phyloP scores from a whole-genome alignment of 768 basidiomycete species.

The Serendipita sp. region DNA sequence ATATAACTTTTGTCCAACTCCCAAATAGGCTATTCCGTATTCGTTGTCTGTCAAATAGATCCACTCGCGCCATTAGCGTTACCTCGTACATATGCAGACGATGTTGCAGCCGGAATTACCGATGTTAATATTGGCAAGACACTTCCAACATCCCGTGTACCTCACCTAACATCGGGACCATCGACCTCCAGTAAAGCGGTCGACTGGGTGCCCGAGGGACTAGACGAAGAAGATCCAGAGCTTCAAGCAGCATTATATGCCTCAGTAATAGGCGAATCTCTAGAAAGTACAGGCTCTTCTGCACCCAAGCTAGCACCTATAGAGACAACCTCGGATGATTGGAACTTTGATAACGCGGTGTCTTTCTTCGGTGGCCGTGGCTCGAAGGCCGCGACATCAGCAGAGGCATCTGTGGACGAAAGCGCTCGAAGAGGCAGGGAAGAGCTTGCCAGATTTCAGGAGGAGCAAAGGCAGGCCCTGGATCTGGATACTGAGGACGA shows the following conservation, averaged over 20 bases:
- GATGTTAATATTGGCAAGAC: constrained; percentile 24
- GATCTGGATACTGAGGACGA: neutral
- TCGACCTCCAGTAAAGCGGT: neutral
- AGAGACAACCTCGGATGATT: neutral
- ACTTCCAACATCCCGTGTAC: constrained; percentile 5
- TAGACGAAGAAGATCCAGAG: constrained; percentile 76
- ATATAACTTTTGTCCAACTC: constrained; percentile 4
- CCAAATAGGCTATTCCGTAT: constrained; percentile 58
- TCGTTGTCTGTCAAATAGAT: constrained; percentile 54
- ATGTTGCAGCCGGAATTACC: constrained; percentile 45
- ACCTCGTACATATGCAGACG: constrained; percentile 53
- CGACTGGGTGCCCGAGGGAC: constrained; percentile 15
- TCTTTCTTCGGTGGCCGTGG: constrained; percentile 12
- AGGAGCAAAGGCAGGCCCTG: neutral
- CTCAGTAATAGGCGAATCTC: constrained; percentile 32
- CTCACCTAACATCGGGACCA: constrained; percentile 7
- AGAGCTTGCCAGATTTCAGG: constrained; percentile 3
- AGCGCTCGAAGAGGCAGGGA: constrained; percentile 7
- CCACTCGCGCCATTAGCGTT: constrained; percentile 35
- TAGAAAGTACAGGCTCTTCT: constrained; percentile 17
- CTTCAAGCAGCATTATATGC: constrained; percentile 79
- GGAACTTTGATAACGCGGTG: constrained; percentile 8
- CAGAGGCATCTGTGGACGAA: neutral
- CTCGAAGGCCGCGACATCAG: neutral
- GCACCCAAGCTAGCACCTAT: constrained; percentile 11